These are phyloP conservation scores for Boletus tylopilopsis DNA, from an alignment of 768 basidiomycete species.

Conservation along the genomic window DNA sequence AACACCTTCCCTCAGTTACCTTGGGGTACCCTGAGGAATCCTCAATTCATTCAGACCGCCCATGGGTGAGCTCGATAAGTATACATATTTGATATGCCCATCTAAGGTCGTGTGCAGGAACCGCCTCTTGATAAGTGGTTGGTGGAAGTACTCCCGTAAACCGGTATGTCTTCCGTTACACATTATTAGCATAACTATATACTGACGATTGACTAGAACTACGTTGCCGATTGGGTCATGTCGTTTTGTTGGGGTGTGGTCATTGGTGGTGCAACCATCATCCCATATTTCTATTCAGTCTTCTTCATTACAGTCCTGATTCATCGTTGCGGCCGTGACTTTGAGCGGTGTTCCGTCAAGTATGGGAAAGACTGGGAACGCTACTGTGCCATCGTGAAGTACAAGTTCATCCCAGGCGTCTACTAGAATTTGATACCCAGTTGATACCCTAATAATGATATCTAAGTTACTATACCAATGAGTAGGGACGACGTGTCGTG, in stretches of 20 bases:
- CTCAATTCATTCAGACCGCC: constrained; percentile 87
- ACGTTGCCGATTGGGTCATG: constrained; percentile 90
- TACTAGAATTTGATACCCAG: constrained; percentile 52
- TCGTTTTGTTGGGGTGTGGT: constrained; percentile 81
- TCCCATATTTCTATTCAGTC: constrained; percentile 95
- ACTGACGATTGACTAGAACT: constrained; percentile 54
- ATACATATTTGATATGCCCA: background rate
- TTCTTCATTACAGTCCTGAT: constrained; percentile 94
- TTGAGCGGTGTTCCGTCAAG: constrained; percentile 89
- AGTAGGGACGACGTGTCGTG: too few relatives aligned
- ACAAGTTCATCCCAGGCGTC: constrained; percentile 84
- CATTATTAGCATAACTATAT: background rate
- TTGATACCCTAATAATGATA: too few relatives aligned
- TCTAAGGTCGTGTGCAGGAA: constrained; percentile 49
- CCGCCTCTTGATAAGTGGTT: constrained; percentile 86
- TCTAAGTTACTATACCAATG: too few relatives aligned
- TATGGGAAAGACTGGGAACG: constrained; percentile 95
- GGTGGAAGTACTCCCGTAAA: constrained; percentile 94
- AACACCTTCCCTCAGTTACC: constrained; percentile 95
- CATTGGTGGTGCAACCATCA: constrained; percentile 70
- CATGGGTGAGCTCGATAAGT: constrained; percentile 60
- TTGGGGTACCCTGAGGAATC: constrained; percentile 76
- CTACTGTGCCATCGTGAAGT: constrained; percentile 84
- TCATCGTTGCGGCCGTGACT: constrained; percentile 90
- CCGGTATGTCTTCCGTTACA: constrained; percentile 52